Conservation (phyloP, 2,329 filamentous ascomycete genomes). For the Graphium sp. region DNA sequence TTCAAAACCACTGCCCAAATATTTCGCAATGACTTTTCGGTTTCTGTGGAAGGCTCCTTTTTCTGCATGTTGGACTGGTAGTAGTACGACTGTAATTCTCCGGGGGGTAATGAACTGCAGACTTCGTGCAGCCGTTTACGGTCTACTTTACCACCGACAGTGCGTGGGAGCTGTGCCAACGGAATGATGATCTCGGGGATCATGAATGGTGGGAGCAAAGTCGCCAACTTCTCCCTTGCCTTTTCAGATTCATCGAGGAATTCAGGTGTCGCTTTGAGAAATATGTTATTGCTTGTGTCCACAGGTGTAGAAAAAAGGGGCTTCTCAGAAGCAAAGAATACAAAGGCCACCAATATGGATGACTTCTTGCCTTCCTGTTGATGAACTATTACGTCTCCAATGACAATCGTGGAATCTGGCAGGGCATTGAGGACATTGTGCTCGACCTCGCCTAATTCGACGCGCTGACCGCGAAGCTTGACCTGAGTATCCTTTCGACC, state of each 20-base stretch:
- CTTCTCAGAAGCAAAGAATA: no score
- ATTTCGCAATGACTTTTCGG: not conserved
- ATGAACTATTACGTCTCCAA: conserved; percentile 13
- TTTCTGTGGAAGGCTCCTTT: not conserved
- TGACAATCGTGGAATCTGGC: conserved; percentile 14
- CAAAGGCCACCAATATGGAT: no score
- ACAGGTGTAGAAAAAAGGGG: no score
- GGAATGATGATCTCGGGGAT: not conserved
- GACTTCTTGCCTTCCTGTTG: no score
- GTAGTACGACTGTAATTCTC: no score
- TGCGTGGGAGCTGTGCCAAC: conserved; percentile 1
- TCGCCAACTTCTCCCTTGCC: no score
- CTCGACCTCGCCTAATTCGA: conserved; percentile 42
- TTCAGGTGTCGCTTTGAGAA: no score
- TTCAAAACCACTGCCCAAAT: conserved; percentile 7
- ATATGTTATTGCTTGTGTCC: no score
- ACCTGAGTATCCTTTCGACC: conserved; percentile 50
- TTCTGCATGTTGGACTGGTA: no score
- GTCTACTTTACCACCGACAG: not conserved
- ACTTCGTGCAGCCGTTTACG: no score
- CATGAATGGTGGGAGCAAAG: conserved; percentile 3
- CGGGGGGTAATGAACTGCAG: no score
- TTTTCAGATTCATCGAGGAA: no score
- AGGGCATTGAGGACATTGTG: conserved; percentile 27
- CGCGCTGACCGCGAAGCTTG: conserved; percentile 47